Percentiles rank a stretch among this genome's conserved stretches.
These are phyloP conservation scores for Chaetomium tenue DNA, from an alignment of 495 filamentous ascomycete genomes.

Conservation along the genomic window DNA sequence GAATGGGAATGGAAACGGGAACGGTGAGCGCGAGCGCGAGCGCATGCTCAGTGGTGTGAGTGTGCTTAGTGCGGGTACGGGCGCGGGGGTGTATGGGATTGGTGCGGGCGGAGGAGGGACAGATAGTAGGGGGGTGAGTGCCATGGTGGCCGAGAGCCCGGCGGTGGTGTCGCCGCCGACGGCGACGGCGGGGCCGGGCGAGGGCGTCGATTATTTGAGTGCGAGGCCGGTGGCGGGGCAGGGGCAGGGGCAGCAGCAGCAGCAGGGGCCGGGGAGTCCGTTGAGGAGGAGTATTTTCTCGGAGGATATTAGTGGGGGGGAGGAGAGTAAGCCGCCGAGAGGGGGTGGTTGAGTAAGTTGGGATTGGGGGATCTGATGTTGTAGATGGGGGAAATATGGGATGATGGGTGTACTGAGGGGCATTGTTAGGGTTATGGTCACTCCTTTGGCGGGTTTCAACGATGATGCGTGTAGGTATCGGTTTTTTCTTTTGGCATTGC, in stretches of 20 bases:
- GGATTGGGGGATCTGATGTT: background rate
- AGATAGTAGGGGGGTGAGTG: background rate
- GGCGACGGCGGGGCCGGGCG: conserved; percentile 9
- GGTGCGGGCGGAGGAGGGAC: background rate
- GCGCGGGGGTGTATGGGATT: background rate
- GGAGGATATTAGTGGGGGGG: conserved; percentile 18
- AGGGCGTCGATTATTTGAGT: conserved; percentile 17
- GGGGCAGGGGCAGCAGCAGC: conserved; percentile 13
- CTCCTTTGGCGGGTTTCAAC: background rate
- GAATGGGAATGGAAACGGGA: background rate
- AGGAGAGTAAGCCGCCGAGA: background rate
- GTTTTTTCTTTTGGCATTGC: background rate
- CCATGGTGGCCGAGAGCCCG: conserved; percentile 7
- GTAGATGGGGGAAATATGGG: background rate
- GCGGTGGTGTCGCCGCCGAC: conserved; percentile 21
- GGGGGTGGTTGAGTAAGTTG: background rate
- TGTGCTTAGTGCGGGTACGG: background rate
- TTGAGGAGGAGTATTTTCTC: conserved; percentile 25
- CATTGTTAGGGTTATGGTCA: background rate
- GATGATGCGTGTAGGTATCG: background rate
- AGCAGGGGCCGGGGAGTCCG: conserved; percentile 15
- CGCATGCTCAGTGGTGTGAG: conserved; percentile 10
- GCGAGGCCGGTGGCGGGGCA: conserved; percentile 12
- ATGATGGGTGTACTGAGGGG: background rate
- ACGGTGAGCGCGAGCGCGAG: background rate